Evolutionary conservation across 257 asterid genomes (phyloP), one percentile per base, ranked within the genome.

Genomic region (Solanum arcanum): DNA sequence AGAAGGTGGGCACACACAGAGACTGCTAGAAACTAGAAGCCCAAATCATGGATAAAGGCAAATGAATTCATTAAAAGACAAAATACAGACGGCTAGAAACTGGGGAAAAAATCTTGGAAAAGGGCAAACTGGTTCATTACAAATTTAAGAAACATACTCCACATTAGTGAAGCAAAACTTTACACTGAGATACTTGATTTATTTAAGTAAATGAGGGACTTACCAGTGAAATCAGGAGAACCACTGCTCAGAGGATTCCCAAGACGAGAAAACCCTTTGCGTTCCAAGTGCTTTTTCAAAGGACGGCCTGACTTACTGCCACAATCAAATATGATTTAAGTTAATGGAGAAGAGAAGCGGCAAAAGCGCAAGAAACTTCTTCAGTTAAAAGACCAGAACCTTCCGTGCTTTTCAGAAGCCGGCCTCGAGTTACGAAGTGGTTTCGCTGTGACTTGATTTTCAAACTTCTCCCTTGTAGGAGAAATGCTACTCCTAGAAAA

Each of bases 231-330:
- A 93, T 96, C 98, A 62, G 98, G 99, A 68, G 98, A 96, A 81
- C 94, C 95, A 91, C 96, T 95, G 89, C 91, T 94, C 68, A 91
- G 87, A 80, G 91, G 84, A 60, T 91, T 94, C 88, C 99, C 98
- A 72, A 92, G 94, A 78, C 99, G 99, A 91, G 99, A 92, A 91
- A 91, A 90, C 88, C 96, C 96, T 94, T 93, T 97, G 89, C 98
- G 98, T 84, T 97, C 99, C 18, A 96, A 93, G 44, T 92, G 88
- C 92, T 96, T 97, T 92, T 97, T 96, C 90, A 92, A 84, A 87
- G 98, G 98, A 83, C 98, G 99, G 83, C 99, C 98, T 7, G 95
- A 91, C 94, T 94, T 97, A 92, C 99, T 97, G 97, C 86, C 83
- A 84, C 84, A 92, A 27, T 85, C 68, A 76, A 88, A 80, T n/a